phyloP scores from a whole-genome alignment of 768 basidiomycete genomes.

The Tricholoma flavovirens region DNA sequence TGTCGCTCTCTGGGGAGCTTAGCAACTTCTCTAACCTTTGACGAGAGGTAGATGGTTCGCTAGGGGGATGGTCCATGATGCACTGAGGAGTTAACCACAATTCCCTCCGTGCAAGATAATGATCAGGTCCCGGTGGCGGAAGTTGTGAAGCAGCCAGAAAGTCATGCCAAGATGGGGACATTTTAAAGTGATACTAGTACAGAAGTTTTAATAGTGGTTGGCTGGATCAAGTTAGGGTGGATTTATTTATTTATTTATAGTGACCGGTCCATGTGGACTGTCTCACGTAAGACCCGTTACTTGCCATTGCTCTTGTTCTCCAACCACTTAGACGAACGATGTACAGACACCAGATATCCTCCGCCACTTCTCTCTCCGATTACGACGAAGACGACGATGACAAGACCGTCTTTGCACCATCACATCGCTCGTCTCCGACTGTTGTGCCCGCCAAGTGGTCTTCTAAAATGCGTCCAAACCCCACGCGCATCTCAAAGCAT shows the following conservation, averaged over 20 bases:
- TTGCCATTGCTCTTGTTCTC: constrained; percentile 16
- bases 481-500: constrained; percentile 24
- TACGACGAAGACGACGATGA: constrained; percentile 59
- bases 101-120: constrained; percentile 57
- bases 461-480: constrained; percentile 24
- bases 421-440: constrained; percentile 37
- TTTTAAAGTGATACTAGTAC: too few relatives aligned
- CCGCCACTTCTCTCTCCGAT: constrained; percentile 74
- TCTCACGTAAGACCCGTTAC: constrained; percentile 1
- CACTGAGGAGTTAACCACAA: constrained; percentile 48
- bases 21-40: constrained; percentile 49
- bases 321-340: constrained; percentile 28
- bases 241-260: too few relatives aligned
- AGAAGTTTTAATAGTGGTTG: too few relatives aligned
- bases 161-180: constrained; percentile 18
- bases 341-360: constrained; percentile 59
- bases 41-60: constrained; percentile 31
- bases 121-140: constrained; percentile 57
- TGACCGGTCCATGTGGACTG: not conserved
- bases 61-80: constrained; percentile 12
- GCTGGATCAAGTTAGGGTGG: too few relatives aligned
- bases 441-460: constrained; percentile 69
- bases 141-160: constrained; percentile 34
- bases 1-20: constrained; percentile 39
- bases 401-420: constrained; percentile 45